phyloP scores from a whole-genome alignment of 2,329 filamentous ascomycete species.

The Calonectria montana region DNA sequence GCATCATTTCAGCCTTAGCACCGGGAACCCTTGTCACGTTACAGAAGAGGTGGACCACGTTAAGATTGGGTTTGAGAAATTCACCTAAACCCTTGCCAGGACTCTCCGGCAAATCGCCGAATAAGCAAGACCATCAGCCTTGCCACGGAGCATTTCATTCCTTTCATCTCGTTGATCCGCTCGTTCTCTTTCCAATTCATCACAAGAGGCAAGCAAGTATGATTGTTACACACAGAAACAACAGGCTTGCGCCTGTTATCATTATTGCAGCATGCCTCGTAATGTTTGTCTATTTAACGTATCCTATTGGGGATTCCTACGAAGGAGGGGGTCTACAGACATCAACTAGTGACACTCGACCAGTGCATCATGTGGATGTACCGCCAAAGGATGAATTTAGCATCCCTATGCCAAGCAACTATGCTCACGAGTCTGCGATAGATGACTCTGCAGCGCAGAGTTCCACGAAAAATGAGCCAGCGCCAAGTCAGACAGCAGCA shows the following conservation, averaged over 20 bases:
- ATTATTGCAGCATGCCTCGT: slow-evolving; percentile 36
- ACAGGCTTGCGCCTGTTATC: slow-evolving; percentile 36
- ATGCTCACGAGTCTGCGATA: neutral
- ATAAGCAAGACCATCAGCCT: neutral
- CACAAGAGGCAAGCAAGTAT: slow-evolving; percentile 10
- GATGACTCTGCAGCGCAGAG: neutral
- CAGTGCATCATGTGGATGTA: neutral
- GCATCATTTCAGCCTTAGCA: neutral
- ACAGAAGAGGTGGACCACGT: neutral
- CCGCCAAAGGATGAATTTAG: neutral
- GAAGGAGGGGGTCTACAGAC: neutral
- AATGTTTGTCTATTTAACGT: slow-evolving; percentile 29
- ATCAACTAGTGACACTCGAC: neutral
- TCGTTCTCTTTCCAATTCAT: neutral
- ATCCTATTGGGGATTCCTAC: neutral
- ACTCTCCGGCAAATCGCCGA: neutral
- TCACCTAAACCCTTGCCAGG: neutral
- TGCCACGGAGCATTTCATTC: neutral
- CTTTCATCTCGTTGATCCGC: neutral
- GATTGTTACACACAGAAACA: slow-evolving; percentile 38
- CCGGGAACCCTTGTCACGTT: neutral
- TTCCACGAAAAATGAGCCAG: neutral
- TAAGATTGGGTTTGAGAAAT: slow-evolving; percentile 1
- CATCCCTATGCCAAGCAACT: neutral
- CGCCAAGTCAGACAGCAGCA: neutral